A percentile compares a stretch with the other conserved stretches of the same genome.
Conservation (phyloP, 371 early-diverging fungal species). For the Mucor sp. region DNA sequence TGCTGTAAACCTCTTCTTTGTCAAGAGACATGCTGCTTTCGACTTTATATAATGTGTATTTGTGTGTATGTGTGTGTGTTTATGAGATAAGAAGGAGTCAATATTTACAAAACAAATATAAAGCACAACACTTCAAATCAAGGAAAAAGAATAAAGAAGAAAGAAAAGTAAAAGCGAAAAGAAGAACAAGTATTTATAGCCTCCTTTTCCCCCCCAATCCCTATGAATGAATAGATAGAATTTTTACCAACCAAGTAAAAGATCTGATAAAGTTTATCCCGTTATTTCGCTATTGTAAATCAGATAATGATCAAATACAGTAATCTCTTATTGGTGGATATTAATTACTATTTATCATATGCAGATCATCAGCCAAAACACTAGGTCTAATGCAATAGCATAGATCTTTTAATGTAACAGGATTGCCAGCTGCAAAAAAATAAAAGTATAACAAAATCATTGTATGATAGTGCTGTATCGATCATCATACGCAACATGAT, state of each 20-base stretch:
- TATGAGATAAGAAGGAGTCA: neutral
- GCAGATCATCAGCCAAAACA: neutral
- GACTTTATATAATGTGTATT: neutral
- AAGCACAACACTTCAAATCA: neutral
- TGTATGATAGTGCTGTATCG: no score
- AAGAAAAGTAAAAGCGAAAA: neutral
- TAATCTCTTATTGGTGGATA: neutral
- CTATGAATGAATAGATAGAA: neutral
- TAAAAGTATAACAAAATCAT: no score
- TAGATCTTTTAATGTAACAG: no score
- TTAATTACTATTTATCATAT: neutral
- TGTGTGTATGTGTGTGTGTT: neutral
- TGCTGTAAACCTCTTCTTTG: neutral
- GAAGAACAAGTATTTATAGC: neutral
- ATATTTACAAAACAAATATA: neutral
- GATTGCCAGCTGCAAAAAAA: no score
- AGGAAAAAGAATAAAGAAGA: neutral
- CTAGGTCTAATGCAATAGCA: neutral
- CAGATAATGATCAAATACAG: neutral
- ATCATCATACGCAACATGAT: no score
- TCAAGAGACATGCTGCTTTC: neutral
- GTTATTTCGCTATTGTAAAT: neutral
- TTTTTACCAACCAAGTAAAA: neutral
- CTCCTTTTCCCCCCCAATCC: neutral
- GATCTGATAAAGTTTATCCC: constrained; percentile 5